A percentile compares a stretch with the other conserved stretches of the same genome.
phyloP scores from a whole-genome alignment of 2,329 filamentous ascomycete species.

The Xylariales sp. region DNA sequence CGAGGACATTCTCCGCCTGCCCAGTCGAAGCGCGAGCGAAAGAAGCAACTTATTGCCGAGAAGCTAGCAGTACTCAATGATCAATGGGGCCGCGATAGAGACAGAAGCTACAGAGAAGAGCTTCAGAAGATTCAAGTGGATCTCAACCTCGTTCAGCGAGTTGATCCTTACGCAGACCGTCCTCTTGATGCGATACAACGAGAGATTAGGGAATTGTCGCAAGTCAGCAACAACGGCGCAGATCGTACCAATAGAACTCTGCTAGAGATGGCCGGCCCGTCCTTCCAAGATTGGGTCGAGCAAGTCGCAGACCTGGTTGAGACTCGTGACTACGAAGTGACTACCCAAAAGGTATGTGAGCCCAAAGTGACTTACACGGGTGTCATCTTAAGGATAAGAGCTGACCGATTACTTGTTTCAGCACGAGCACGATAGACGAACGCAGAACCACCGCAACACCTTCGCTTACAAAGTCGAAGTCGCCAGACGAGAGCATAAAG shows the following conservation, averaged over 20 bases:
- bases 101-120: constrained; percentile 82
- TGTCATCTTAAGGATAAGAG: background rate
- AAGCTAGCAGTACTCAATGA: constrained; percentile 71
- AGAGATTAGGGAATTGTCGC: constrained; percentile 33
- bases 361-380: background rate
- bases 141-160: constrained; percentile 43
- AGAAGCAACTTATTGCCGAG: constrained; percentile 76
- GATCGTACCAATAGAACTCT: constrained; percentile 47
- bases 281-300: constrained; percentile 80
- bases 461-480: constrained; percentile 59
- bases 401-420: constrained; percentile 22
- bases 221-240: constrained; percentile 30
- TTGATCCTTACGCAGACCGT: constrained; percentile 67
- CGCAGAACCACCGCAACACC: constrained; percentile 54
- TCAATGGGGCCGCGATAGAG: constrained; percentile 74
- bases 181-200: constrained; percentile 40
- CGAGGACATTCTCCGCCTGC: constrained; percentile 6
- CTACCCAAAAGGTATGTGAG: constrained; percentile 67
- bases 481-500: constrained; percentile 56
- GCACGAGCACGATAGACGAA: constrained; percentile 60
- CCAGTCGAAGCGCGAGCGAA: constrained; percentile 83
- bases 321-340: constrained; percentile 77
- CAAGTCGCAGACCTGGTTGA: constrained; percentile 86
- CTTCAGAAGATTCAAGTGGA: constrained; percentile 77
- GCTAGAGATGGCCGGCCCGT: constrained; percentile 72